A percentile compares a stretch with the other conserved stretches of the same genome.
phyloP scores from a whole-genome alignment of 2,329 filamentous ascomycete species.

The Cladosporium sp. region DNA sequence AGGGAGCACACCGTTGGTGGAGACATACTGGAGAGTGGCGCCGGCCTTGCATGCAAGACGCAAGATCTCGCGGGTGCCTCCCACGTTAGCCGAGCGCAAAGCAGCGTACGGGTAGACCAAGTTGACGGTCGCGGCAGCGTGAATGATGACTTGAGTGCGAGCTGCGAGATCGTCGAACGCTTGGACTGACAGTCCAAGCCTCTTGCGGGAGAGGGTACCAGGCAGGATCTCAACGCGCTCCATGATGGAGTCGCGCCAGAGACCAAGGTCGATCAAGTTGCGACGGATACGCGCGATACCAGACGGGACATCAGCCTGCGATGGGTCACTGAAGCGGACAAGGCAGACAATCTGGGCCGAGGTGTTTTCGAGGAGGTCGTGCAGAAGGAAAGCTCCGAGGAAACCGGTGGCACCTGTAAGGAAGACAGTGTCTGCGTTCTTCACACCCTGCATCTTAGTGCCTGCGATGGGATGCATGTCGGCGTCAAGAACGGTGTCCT shows the following conservation, averaged over 20 bases:
- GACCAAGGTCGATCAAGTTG: constrained; percentile 71
- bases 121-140: constrained; percentile 74
- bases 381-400: constrained; percentile 69
- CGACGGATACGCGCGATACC: constrained; percentile 69
- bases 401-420: constrained; percentile 74
- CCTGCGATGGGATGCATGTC: constrained; percentile 58
- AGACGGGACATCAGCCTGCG: constrained; percentile 58
- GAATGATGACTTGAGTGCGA: constrained; percentile 68
- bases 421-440: constrained; percentile 64
- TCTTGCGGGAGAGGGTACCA: constrained; percentile 65
- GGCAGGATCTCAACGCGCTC: constrained; percentile 73
- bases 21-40: constrained; percentile 73
- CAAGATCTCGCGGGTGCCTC: constrained; percentile 72
- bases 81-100: constrained; percentile 68
- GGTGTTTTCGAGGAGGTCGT: constrained; percentile 63
- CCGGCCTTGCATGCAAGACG: constrained; percentile 64
- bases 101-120: constrained; percentile 78
- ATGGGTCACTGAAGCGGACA: constrained; percentile 66
- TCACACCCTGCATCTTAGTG: constrained; percentile 54
- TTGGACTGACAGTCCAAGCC: constrained; percentile 63
- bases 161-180: constrained; percentile 61
- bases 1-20: constrained; percentile 75
- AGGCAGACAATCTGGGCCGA: constrained; percentile 67
- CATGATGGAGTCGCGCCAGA: constrained; percentile 73
- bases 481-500: constrained; percentile 63